These are phyloP conservation scores for Brettanomyces anomalus DNA, from an alignment of 805 yeast genomes.

Conservation along the genomic window DNA sequence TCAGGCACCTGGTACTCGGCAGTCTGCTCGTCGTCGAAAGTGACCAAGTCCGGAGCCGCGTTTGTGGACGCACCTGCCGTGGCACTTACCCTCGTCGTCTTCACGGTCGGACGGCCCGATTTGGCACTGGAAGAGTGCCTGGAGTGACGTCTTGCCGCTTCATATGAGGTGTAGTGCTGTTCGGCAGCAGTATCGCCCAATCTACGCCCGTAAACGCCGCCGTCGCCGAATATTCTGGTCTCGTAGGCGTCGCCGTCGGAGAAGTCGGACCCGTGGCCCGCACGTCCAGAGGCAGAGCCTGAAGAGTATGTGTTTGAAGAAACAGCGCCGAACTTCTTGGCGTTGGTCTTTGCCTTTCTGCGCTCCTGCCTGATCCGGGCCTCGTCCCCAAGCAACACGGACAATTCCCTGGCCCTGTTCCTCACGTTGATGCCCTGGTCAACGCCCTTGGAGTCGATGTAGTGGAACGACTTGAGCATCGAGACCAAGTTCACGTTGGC, in stretches of 20 bases:
- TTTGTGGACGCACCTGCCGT: slow-evolving; percentile 5
- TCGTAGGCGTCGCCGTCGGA: slow-evolving; percentile 28
- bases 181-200: slow-evolving; percentile 47
- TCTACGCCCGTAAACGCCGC: slow-evolving; percentile 61
- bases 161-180: neutral
- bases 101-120: neutral
- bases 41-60: slow-evolving; percentile 38
- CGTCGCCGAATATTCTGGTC: slow-evolving; percentile 58
- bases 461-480: slow-evolving; percentile 89
- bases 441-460: slow-evolving; percentile 84
- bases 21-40: slow-evolving; percentile 28
- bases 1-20: neutral
- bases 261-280: slow-evolving; percentile 16
- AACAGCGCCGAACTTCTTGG: slow-evolving; percentile 76
- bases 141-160: slow-evolving; percentile 7
- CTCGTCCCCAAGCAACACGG: slow-evolving; percentile 68
- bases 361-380: slow-evolving; percentile 71
- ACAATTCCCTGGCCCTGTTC: slow-evolving; percentile 74
- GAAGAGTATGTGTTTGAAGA: slow-evolving; percentile 38
- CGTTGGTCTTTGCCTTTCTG: slow-evolving; percentile 79
- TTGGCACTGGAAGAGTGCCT: slow-evolving; percentile 18
- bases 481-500: slow-evolving; percentile 58
- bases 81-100: slow-evolving; percentile 27
- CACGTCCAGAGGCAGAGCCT: slow-evolving; percentile 30
- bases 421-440: slow-evolving; percentile 96